Percentiles rank a stretch among this genome's conserved stretches.
phyloP scores from a whole-genome alignment of 192 early-diverging fungal species.

The Fimicolochytrium jonesii region DNA sequence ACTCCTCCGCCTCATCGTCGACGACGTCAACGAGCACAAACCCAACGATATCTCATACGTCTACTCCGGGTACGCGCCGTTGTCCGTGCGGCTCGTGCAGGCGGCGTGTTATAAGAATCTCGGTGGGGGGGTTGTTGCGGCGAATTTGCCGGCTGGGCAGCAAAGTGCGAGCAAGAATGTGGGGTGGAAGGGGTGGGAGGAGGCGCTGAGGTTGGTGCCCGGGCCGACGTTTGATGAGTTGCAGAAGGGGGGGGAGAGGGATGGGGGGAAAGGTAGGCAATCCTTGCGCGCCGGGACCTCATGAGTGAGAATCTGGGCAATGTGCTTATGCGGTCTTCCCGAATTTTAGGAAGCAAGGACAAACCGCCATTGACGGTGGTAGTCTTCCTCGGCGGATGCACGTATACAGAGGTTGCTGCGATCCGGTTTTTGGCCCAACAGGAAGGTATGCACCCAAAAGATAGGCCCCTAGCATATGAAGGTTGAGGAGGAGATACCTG shows the following conservation, averaged over 20 bases:
- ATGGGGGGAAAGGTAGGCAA: conserved; percentile 13
- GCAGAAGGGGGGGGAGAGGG: conserved; percentile 19
- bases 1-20: conserved; percentile 72
- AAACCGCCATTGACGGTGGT: conserved; percentile 73
- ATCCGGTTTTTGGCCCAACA: conserved; percentile 83
- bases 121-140: conserved; percentile 5
- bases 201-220: conserved; percentile 71
- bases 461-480: too few species aligned
- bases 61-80: conserved; percentile 92
- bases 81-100: conserved; percentile 86
- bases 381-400: conserved; percentile 95
- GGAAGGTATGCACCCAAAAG: too few species aligned
- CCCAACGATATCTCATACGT: conserved; percentile 89
- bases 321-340: too few species aligned
- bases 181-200: conserved; percentile 89
- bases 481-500: neutral
- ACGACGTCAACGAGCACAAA: conserved; percentile 80
- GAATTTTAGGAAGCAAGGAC: conserved; percentile 43
- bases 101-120: conserved; percentile 54
- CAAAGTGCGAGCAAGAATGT: neutral
- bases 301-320: too few species aligned
- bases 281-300: neutral
- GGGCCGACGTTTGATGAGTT: conserved; percentile 76
- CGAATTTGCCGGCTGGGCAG: neutral
- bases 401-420: conserved; percentile 87